Evolutionary conservation across 2,329 filamentous ascomycete species (phyloP).

Genomic region (Botrytis paeoniae): DNA sequence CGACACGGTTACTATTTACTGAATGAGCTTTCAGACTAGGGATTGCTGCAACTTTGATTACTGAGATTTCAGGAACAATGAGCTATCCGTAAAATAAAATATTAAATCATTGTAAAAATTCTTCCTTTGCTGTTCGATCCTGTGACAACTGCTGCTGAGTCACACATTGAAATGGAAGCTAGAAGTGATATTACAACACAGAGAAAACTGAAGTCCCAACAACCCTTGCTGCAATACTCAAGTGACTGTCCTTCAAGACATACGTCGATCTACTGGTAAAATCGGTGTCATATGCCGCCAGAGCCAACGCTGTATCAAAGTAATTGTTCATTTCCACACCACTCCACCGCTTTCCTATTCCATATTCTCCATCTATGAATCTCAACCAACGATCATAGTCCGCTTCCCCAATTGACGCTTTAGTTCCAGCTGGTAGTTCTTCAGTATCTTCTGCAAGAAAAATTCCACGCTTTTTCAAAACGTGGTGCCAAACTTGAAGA

Average conservation of each 20-base stretch:
- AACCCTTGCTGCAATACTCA: neutral
- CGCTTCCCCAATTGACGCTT: neutral
- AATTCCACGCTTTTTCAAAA: neutral
- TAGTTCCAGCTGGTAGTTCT: neutral
- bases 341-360: neutral
- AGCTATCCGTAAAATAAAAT: neutral
- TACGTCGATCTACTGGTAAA: fast-evolving
- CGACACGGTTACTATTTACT: neutral
- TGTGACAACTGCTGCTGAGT: neutral
- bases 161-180: neutral
- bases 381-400: neutral
- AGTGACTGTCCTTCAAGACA: neutral
- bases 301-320: neutral
- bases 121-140: too few species aligned
- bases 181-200: neutral
- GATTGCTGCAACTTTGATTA: neutral
- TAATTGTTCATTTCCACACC: neutral
- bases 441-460: neutral
- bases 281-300: neutral
- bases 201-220: neutral
- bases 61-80: neutral
- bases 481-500: neutral
- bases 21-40: fast-evolving
- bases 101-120: neutral
- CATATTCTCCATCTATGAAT: neutral